Evolutionary conservation across 805 yeast species (phyloP), one percentile per base, ranked within the genome.

Genomic region (Wickerhamomyces bovis): DNA sequence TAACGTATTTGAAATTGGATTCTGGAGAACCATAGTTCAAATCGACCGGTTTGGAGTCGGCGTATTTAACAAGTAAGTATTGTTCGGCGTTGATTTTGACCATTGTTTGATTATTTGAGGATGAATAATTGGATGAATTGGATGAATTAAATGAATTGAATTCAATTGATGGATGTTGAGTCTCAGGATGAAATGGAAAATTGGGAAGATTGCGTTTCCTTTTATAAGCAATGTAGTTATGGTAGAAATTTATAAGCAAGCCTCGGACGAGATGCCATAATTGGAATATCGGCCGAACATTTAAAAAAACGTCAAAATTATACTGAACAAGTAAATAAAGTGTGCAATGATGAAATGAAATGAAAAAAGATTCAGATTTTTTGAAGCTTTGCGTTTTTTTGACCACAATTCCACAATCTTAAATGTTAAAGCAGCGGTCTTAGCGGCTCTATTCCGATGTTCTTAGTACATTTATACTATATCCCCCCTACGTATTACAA

Each of bases 11-110:
- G 52, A 68, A 69, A 16, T 67, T 66, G 12, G 66, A 45, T 13
- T 61, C 54, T 12, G 56, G 46, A 13, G 58, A 47, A 7, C 45
- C 44, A 15, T 51, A 47, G 41, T 64, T 49, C 16, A 57, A 51
- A 45, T 63, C 57, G 42, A 62, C 58, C 9, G 64, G 60, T 4
- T 41, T 39, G 18, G 60, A 59, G 9, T 28, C 44, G 4, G 69
- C 57, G 42, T 50, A 47, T 23, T 54, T 61, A 30, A 58, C 57
- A 3, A 65, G 45, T 12, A 65, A 55, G 61, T 63, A 60, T 45
- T 65, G 64, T 50, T 66, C 57, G 23, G 66, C 67, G 36, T 39
- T 45, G 35, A 62, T 45, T 16, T 39, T 35, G 67, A 76, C 48
- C 72, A 47, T 47, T 46, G 21, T 26, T 16, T 2, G 23, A 11